Conservation (phyloP, 495 filamentous ascomycete genomes). For the Talaromyces nanjingensis region DNA sequence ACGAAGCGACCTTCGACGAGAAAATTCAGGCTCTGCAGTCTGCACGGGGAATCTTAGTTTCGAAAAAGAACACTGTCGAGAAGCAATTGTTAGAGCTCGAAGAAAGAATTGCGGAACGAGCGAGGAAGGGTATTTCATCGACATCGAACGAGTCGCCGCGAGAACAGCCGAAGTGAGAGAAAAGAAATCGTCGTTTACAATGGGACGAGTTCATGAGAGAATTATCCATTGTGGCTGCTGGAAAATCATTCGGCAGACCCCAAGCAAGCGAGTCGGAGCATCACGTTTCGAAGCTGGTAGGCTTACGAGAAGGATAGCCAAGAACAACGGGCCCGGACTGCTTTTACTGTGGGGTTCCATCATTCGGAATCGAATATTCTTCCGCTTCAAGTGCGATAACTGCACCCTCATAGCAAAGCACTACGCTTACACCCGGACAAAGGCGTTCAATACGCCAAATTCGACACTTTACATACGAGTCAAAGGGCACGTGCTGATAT, state of each 20-base stretch:
- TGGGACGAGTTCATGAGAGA: neutral
- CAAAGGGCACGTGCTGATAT: neutral
- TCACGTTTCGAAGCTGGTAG: neutral
- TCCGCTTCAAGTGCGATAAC: neutral
- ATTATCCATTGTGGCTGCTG: neutral
- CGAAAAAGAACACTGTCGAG: constrained; percentile 47
- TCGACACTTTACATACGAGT: neutral
- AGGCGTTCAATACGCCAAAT: neutral
- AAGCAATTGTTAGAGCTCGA: constrained; percentile 50
- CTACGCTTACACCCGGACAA: neutral
- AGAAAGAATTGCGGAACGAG: constrained; percentile 31
- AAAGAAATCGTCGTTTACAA: neutral
- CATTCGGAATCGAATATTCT: neutral
- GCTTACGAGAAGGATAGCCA: neutral
- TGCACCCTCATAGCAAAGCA: neutral
- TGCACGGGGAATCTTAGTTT: constrained; percentile 38
- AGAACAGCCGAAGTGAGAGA: neutral
- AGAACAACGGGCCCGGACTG: neutral
- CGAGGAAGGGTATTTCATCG: neutral
- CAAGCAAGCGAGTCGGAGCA: neutral
- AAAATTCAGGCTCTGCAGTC: constrained; percentile 44
- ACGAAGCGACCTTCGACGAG: constrained; percentile 47
- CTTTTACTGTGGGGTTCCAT: neutral
- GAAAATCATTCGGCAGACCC: neutral
- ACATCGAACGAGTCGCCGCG: neutral